Evolutionary conservation across 768 basidiomycete species (phyloP).

Genomic region (Amanita rubescens): DNA sequence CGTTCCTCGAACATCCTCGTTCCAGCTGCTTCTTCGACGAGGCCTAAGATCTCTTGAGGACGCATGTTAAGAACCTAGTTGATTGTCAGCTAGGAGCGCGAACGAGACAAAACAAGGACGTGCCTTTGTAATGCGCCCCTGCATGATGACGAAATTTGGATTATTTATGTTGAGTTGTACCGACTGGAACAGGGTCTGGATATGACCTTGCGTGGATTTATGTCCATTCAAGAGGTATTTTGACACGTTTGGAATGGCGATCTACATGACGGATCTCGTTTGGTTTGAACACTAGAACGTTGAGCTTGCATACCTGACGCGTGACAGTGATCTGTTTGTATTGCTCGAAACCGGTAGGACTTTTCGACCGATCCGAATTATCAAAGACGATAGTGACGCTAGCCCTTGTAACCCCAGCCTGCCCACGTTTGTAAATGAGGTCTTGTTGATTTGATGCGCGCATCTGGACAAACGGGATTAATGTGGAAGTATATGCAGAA

Average conservation of each 20-base stretch:
- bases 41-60: conserved; percentile 93
- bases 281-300: neutral
- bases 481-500: conserved; percentile 4
- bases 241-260: conserved; percentile 85
- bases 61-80: conserved; percentile 90
- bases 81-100: neutral
- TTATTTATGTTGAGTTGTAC: conserved; percentile 99
- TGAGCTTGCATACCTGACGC: conserved; percentile 58
- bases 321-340: conserved; percentile 92
- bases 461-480: conserved; percentile 46
- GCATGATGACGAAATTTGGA: conserved; percentile 99
- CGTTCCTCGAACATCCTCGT: conserved; percentile 99
- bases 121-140: conserved; percentile 97
- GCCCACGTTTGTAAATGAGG: conserved; percentile 98
- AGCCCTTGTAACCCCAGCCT: conserved; percentile 94
- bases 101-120: conserved; percentile 1
- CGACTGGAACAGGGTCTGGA: conserved; percentile 91
- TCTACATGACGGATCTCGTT: conserved; percentile 35
- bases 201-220: conserved; percentile 74
- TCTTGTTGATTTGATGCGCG: conserved; percentile 94
- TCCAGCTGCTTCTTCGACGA: conserved; percentile 98
- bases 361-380: conserved; percentile 83
- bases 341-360: conserved; percentile 76
- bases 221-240: conserved; percentile 97
- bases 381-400: conserved; percentile 99